phyloP scores from a whole-genome alignment of 1,139 yeast genomes.

The Debaryomyces fabryi region DNA sequence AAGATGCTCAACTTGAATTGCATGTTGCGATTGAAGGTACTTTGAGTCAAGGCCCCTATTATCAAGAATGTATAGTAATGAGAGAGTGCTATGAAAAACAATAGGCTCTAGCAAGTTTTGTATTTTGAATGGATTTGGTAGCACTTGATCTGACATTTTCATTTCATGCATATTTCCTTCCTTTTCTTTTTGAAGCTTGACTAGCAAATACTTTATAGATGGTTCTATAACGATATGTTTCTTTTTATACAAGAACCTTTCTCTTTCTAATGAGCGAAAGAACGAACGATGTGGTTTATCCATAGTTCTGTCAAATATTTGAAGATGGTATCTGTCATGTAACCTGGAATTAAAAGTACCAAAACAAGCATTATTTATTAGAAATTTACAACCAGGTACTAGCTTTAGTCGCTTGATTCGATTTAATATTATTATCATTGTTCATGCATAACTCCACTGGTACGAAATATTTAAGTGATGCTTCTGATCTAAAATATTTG shows the following conservation, averaged over 20 bases:
- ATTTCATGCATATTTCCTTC: constrained; percentile 12
- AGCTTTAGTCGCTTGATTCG: constrained; percentile 4
- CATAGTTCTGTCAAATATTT: constrained; percentile 14
- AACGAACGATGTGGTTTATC: constrained; percentile 33
- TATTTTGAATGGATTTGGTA: constrained; percentile 9
- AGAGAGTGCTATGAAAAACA: constrained; percentile 10
- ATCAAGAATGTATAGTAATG: constrained; percentile 7
- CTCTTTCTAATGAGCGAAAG: constrained; percentile 23
- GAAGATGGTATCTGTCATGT: neutral
- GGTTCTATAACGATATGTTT: constrained; percentile 23
- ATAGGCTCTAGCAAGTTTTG: constrained; percentile 12
- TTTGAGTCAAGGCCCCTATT: neutral
- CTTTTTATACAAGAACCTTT: constrained; percentile 22
- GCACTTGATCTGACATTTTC: constrained; percentile 4
- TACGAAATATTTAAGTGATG: neutral
- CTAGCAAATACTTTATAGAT: constrained; percentile 27
- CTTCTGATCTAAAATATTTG: neutral
- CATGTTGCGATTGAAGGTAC: constrained; percentile 5
- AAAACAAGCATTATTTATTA: neutral
- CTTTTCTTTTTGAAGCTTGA: constrained; percentile 24
- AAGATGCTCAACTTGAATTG: constrained; percentile 5
- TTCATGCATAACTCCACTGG: constrained; percentile 3
- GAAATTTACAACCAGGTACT: neutral
- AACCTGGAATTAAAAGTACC: neutral
- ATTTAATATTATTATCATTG: constrained; percentile 4